phyloP scores from a whole-genome alignment of 805 yeast species.

The Millerozyma acaciae region DNA sequence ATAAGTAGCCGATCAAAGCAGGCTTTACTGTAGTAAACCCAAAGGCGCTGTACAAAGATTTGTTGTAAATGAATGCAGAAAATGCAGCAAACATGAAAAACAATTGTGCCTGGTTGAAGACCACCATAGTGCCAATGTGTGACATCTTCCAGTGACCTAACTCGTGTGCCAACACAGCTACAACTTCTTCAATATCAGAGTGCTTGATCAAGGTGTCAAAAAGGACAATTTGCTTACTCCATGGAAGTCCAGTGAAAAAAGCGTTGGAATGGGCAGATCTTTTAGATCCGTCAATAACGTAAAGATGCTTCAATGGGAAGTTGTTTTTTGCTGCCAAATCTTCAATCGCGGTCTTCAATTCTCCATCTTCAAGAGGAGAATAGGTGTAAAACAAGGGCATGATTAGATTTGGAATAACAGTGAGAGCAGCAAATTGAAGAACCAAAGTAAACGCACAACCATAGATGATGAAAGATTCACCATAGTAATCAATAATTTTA shows the following conservation, averaged over 20 bases:
- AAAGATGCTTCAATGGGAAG: slow-evolving; percentile 84
- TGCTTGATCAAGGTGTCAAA: slow-evolving; percentile 87
- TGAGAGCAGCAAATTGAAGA: slow-evolving; percentile 70
- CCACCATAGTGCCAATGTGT: slow-evolving; percentile 77
- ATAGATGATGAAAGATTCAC: slow-evolving; percentile 78
- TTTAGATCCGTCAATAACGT: slow-evolving; percentile 94
- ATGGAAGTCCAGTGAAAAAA: slow-evolving; percentile 91
- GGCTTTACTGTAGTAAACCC: slow-evolving; percentile 71
- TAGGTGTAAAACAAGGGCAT: slow-evolving; percentile 92
- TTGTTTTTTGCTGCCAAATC: slow-evolving; percentile 66
- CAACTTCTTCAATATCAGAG: slow-evolving; percentile 72
- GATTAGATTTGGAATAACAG: slow-evolving; percentile 78
- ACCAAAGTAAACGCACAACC: slow-evolving; percentile 66
- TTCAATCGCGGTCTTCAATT: slow-evolving; percentile 77
- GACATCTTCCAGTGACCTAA: slow-evolving; percentile 96
- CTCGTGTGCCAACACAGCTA: slow-evolving; percentile 97
- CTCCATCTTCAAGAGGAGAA: slow-evolving; percentile 87
- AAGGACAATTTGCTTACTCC: slow-evolving; percentile 93
- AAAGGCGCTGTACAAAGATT: slow-evolving; percentile 71
- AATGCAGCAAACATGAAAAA: slow-evolving; percentile 67
- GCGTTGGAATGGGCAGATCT: slow-evolving; percentile 97
- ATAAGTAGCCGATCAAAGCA: slow-evolving; percentile 71
- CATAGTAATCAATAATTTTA: slow-evolving; percentile 76
- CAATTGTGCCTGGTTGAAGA: slow-evolving; percentile 60
- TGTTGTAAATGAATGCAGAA: slow-evolving; percentile 75